Evolutionary conservation across 805 yeast genomes (phyloP), one percentile per base, ranked within the genome.

Genomic region (Scheffersomyces ergatensis): DNA sequence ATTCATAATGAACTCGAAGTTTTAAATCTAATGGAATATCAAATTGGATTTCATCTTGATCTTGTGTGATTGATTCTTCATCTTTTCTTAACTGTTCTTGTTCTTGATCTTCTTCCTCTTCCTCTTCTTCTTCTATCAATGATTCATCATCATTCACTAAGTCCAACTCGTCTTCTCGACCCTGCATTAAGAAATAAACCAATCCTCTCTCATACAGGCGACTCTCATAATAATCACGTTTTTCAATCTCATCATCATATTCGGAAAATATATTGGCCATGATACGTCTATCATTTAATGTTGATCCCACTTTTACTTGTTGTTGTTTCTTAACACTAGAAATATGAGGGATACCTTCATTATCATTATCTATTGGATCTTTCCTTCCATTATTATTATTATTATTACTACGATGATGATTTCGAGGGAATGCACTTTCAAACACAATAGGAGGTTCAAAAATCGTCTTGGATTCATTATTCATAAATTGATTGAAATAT

Each of bases 61-160:
- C 33, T 14, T 42, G 43, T 17, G 19, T 32, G 11, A 29, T 39
- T 25, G 35, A 36, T 31, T 36, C 29, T 12, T 38, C 40, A 14
- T 38, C 39, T 16, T 43, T 31, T n/a, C n/a, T 16, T 43, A 50
- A 19, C 41, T 44, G 29, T 9, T 14, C 32, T 14, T 29, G 18
- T 8, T 42, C 48, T 9, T 38, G 35, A 26, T 49, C 51, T 2
- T 34, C 18, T 23, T 46, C 41, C 2, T 53, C 33, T 18, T 55
- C 32, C 21, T 43, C 45, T n/a, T 40, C 20, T 53, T 19, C 18
- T 49, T 30, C 29, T 46, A 44, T 19, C 39, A 42, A n/a, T 21
- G 6, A 6, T 21, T 21, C 24, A 7, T 21, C 9, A 7, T 21
- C 9, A 7, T 15, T 27, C 40, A 46, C 20, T 14, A 7, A 6